phyloP scores from a whole-genome alignment of 176 grass and related monocot species.

The Eragrostis curvula region DNA sequence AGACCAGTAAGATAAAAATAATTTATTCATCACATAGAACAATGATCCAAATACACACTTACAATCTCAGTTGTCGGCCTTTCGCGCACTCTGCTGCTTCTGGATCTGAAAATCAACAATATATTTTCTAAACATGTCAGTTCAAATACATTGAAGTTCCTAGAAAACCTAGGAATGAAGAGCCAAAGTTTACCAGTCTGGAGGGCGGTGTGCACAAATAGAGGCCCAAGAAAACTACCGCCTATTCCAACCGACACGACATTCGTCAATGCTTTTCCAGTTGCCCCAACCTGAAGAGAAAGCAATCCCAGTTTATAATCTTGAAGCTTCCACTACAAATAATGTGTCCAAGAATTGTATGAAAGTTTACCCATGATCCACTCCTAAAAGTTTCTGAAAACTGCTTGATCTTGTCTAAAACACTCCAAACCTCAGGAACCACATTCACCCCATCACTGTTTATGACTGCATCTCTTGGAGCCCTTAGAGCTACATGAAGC shows the following conservation, averaged over 20 bases:
- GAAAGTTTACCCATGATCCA: slow-evolving; percentile 74
- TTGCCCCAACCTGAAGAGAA: slow-evolving; percentile 66
- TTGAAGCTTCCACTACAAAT: not conserved
- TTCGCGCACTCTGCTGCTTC: slow-evolving; percentile 83
- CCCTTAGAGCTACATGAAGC: slow-evolving; percentile 84
- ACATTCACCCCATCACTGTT: slow-evolving; percentile 75
- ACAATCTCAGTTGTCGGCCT: slow-evolving; percentile 94
- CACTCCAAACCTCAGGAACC: slow-evolving; percentile 84
- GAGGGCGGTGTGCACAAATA: slow-evolving; percentile 90
- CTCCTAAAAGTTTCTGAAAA: slow-evolving; percentile 87
- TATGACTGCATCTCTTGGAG: slow-evolving; percentile 73
- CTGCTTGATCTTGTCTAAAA: slow-evolving; percentile 93
- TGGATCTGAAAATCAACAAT: slow-evolving; percentile 59
- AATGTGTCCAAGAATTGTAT: not conserved
- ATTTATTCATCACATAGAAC: not conserved
- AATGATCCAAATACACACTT: slow-evolving; percentile 41
- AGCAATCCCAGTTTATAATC: not conserved
- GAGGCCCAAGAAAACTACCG: slow-evolving; percentile 92
- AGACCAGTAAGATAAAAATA: not conserved
- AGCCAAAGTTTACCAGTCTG: slow-evolving; percentile 67
- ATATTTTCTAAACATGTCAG: slow-evolving; percentile 16
- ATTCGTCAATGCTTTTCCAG: slow-evolving; percentile 83
- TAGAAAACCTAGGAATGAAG: not conserved
- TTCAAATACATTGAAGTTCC: not conserved
- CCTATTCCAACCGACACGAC: slow-evolving; percentile 93